Evolutionary conservation across 75 land plant species (phyloP).

Genomic region (Cunninghamia lanceolata): DNA sequence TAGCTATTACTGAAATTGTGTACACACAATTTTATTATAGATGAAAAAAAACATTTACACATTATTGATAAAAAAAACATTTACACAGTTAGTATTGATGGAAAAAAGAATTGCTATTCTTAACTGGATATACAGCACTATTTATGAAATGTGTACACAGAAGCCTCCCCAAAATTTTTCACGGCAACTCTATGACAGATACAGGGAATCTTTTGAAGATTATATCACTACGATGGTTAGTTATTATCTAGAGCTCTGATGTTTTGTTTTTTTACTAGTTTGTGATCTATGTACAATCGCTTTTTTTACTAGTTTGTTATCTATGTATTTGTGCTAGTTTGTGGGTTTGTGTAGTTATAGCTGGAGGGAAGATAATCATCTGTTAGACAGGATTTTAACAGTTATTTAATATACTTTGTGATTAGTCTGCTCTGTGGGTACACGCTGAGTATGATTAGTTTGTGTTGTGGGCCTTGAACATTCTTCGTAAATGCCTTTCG

Average conservation of each 20-base stretch:
- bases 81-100: not conserved
- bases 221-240: constrained; percentile 65
- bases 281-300: not conserved
- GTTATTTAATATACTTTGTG: not conserved
- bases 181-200: constrained; percentile 86
- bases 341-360: not conserved
- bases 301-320: too few species aligned
- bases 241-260: not conserved
- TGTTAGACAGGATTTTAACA: not conserved
- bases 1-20: too few species aligned
- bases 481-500: not conserved
- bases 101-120: constrained; percentile 3
- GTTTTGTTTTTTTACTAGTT: not conserved
- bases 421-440: not conserved
- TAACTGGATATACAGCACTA: constrained; percentile 48
- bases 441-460: not conserved
- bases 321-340: not conserved
- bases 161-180: constrained; percentile 94
- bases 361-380: not conserved
- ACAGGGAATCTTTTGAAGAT: constrained; percentile 73
- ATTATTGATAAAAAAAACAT: too few species aligned
- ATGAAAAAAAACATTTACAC: too few species aligned
- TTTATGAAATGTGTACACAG: constrained; percentile 93
- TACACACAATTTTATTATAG: too few species aligned
- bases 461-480: too few species aligned